Percentiles rank a stretch among this genome's conserved stretches.
Evolutionary conservation across 2,329 filamentous ascomycete genomes (phyloP).

Genomic region (Aspergillus viridinutans): DNA sequence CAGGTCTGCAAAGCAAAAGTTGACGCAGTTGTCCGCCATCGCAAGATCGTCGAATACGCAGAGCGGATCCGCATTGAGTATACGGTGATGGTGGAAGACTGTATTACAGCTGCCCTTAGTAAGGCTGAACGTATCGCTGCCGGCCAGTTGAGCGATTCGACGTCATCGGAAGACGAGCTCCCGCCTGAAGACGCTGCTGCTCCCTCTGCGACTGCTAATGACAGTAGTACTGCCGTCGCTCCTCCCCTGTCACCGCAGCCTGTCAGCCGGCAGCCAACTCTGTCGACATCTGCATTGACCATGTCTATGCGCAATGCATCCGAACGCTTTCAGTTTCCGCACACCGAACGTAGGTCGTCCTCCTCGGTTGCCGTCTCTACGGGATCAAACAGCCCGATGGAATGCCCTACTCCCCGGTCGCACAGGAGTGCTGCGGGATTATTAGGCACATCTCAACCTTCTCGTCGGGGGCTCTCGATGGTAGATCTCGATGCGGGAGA

Average conservation of each 20-base stretch:
- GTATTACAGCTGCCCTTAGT: constrained; percentile 83
- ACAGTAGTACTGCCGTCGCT: constrained; percentile 5
- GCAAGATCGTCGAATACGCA: constrained; percentile 89
- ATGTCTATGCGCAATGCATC: constrained; percentile 54
- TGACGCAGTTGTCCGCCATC: constrained; percentile 85
- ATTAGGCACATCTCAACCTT: constrained; percentile 54
- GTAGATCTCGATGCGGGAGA: constrained; percentile 82
- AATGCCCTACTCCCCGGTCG: constrained; percentile 86
- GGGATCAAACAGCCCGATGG: constrained; percentile 81
- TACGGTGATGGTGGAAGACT: constrained; percentile 87
- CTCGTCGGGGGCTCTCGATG: constrained; percentile 72
- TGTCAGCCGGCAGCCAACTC: constrained; percentile 9
- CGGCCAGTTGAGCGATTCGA: constrained; percentile 77
- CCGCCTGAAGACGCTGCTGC: constrained; percentile 32
- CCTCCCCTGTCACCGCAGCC: constrained; percentile 8
- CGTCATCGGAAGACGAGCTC: constrained; percentile 52
- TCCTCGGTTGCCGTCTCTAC: constrained; percentile 70
- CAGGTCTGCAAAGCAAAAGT: constrained; percentile 81
- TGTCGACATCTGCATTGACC: constrained; percentile 48
- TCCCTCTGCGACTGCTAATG: constrained; percentile 3
- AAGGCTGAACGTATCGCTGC: constrained; percentile 86
- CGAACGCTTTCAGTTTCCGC: constrained; percentile 44
- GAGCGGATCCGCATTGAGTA: constrained; percentile 95
- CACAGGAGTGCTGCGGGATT: constrained; percentile 60
- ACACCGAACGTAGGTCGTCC: constrained; percentile 45